Base-by-base conservation (phyloP, 768 basidiomycete genomes). In the Vararia minispora region DNA sequence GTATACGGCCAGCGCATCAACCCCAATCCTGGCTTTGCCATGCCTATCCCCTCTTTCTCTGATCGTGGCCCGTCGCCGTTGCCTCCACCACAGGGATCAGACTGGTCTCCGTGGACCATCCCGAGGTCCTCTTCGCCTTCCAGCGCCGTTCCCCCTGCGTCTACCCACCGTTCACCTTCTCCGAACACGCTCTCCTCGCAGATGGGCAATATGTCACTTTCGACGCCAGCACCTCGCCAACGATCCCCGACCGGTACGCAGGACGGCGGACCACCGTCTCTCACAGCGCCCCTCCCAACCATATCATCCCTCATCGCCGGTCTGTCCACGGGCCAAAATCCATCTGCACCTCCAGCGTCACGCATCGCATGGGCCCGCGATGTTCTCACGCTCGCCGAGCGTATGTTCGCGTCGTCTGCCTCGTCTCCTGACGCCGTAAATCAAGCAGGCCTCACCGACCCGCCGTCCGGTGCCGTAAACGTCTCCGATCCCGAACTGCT, bases 321-420 rank as follows among this genome's bases (percentile, higher is more conserved):
- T 1, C 52, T 73, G 0, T 55, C 62, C 3, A 56, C 69, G 10
- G 59, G 83, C 17, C 76, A 79, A 37, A 58, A 65, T 2, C 69
- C 78, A 1, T 52, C 52, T 27, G 69, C 71, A 41, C 75, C 78
- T 48, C 79, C 80, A 2, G 53, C 61, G 0, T 65, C 76, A 29
- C 76, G 77, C 49, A 57, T 94, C 5, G 64, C 71, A 20, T 97
- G 90, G 89, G 74, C 75, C 12, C 68, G 85, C 34, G 88, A 94
- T 45, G 83, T 92, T 40, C 57, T 91, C 41, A 72, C 76, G 50
- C 74, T 92, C 41, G 74, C 86, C 39, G 83, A 92, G 37, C 71
- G 75, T 23, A 38, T 46, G 11, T 41, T 46, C 13, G 40, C 46
- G 23, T n/a, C n/a, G n/a, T n/a, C n/a, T n/a, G n/a, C n/a, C n/a